These are phyloP conservation scores for Fusarium sacchari DNA, from an alignment of 2,329 filamentous ascomycete genomes.

Conservation along the genomic window DNA sequence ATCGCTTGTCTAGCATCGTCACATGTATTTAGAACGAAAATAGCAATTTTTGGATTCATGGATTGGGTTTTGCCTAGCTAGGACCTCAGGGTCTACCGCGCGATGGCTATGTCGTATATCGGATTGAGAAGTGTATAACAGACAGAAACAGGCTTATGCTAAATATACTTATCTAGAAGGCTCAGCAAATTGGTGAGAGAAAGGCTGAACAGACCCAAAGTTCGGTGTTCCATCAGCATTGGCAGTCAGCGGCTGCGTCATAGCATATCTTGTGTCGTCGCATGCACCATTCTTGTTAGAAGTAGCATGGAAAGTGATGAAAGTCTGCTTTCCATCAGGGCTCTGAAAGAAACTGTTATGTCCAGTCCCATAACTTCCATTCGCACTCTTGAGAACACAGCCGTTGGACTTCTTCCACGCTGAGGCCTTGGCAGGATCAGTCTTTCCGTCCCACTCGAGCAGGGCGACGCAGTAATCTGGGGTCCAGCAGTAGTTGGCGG, in stretches of 20 bases:
- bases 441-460: slow-evolving; percentile 61
- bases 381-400: slow-evolving; percentile 61
- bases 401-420: slow-evolving; percentile 64
- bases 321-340: slow-evolving; percentile 63
- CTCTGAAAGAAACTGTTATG: slow-evolving; percentile 69
- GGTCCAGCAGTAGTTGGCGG: slow-evolving; percentile 67
- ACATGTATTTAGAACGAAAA: not conserved
- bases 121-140: not conserved
- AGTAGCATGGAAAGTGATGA: slow-evolving; percentile 67
- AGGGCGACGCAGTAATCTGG: slow-evolving; percentile 63
- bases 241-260: slow-evolving; percentile 61
- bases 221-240: slow-evolving; percentile 62
- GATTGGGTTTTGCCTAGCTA: not conserved
- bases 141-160: no score
- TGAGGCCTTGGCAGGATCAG: slow-evolving; percentile 54
- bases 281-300: slow-evolving; percentile 59
- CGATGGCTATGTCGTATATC: not conserved
- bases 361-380: slow-evolving; percentile 66
- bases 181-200: slow-evolving; percentile 32
- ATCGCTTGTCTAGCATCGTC: not conserved
- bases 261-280: slow-evolving; percentile 63
- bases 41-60: not conserved
- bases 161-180: not conserved
- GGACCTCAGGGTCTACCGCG: not conserved
- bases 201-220: slow-evolving; percentile 54